Evolutionary conservation across 2,329 filamentous ascomycete species (phyloP).

Genomic region (Fusarium sp.): DNA sequence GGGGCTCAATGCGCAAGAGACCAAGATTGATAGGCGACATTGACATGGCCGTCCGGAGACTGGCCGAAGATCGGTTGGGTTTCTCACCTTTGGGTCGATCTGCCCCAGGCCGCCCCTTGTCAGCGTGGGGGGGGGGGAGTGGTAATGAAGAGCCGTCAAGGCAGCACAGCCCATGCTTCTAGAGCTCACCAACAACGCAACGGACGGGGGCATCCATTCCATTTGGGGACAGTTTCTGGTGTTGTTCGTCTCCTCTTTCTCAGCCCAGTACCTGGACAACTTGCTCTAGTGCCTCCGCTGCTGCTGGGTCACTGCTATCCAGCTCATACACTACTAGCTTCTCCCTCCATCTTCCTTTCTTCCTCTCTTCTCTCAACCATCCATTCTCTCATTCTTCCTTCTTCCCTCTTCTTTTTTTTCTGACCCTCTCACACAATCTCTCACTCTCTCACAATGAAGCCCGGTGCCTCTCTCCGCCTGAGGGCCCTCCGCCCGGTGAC

Average conservation of each 20-base stretch:
- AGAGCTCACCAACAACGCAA: conserved; percentile 27
- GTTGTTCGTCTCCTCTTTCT: conserved; percentile 18
- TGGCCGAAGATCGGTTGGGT: conserved; percentile 28
- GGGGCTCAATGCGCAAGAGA: background rate
- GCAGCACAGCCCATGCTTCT: conserved; percentile 15
- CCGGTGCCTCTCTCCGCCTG: conserved; percentile 33
- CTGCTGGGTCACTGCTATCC: conserved; percentile 9
- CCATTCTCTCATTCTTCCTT: conserved; percentile 12
- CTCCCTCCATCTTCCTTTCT: conserved; percentile 3
- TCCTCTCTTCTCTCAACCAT: conserved; percentile 15
- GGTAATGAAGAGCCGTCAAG: background rate
- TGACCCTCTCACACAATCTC: background rate
- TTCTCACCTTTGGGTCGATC: background rate
- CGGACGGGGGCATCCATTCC: conserved; percentile 15
- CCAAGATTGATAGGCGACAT: conserved; percentile 4
- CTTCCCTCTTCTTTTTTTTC: background rate
- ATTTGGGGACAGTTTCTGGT: conserved; percentile 15
- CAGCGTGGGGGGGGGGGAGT: conserved; percentile 22
- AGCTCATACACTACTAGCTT: background rate
- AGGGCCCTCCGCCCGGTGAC: conserved; percentile 31
- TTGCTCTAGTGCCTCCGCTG: conserved; percentile 31
- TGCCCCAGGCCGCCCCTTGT: conserved; percentile 9
- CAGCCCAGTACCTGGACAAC: conserved; percentile 11
- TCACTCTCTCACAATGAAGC: conserved; percentile 30
- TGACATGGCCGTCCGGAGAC: conserved; percentile 21